These are phyloP conservation scores for Omphalea diandra DNA, from an alignment of 441 rosid species.

Conservation along the genomic window DNA sequence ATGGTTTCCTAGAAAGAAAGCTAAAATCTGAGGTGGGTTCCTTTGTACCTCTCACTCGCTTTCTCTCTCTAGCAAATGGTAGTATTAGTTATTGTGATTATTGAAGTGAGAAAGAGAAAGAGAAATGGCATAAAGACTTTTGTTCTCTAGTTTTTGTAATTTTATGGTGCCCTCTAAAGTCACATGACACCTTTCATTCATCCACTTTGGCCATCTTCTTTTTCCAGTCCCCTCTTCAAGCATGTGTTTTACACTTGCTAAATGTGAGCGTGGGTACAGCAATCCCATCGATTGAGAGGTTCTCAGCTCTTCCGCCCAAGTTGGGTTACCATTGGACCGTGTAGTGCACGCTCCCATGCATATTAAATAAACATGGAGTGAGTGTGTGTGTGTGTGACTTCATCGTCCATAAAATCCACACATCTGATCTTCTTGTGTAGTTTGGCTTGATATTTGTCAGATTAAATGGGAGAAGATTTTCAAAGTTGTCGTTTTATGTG, in stretches of 20 bases:
- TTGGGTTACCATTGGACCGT: slow-evolving; percentile 12
- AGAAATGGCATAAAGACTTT: slow-evolving; percentile 21
- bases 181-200: slow-evolving; percentile 36
- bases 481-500: slow-evolving; percentile 18
- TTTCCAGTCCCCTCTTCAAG: background rate
- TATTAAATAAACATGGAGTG: background rate
- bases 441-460: slow-evolving; percentile 18
- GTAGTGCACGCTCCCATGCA: background rate
- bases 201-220: slow-evolving; percentile 9
- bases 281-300: background rate
- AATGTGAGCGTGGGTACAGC: background rate
- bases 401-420: background rate
- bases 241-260: slow-evolving; percentile 10
- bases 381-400: background rate
- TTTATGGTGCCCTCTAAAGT: slow-evolving; percentile 28
- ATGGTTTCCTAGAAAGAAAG: slow-evolving; percentile 29
- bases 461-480: slow-evolving; percentile 15
- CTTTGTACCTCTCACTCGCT: slow-evolving; percentile 26
- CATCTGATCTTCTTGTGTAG: slow-evolving; percentile 7
- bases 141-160: slow-evolving; percentile 38
- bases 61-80: slow-evolving; percentile 19
- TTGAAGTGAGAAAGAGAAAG: slow-evolving; percentile 17
- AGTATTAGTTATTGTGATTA: slow-evolving; percentile 17
- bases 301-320: background rate
- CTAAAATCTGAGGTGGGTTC: slow-evolving; percentile 38